These are phyloP conservation scores for Penicillium paxilli DNA, from an alignment of 495 filamentous ascomycete genomes.

Conservation along the genomic window DNA sequence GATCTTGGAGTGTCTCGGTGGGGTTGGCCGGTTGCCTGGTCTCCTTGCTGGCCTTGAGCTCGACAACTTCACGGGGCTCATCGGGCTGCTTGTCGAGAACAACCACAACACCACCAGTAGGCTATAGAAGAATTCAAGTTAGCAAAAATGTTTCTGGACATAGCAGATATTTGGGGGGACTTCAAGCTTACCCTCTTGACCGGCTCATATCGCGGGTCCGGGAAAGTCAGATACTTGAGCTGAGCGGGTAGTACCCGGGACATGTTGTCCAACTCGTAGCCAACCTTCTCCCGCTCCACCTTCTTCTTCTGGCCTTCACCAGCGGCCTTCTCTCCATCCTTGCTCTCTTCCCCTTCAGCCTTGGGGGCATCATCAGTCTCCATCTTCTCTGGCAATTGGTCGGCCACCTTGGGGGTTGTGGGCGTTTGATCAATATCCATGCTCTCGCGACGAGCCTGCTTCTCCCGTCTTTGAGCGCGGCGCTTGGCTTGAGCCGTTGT, in stretches of 20 bases:
- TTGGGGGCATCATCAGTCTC: constrained; percentile 77
- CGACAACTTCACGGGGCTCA: constrained; percentile 75
- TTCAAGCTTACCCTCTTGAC: constrained; percentile 76
- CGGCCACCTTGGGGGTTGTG: constrained; percentile 71
- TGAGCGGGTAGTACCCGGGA: constrained; percentile 89
- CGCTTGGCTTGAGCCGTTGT: constrained; percentile 97
- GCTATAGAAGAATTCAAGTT: constrained; percentile 56
- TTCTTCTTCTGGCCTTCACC: constrained; percentile 70
- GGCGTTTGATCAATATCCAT: constrained; percentile 86
- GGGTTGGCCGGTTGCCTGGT: constrained; percentile 59
- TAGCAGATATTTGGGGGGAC: background rate
- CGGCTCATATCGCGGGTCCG: constrained; percentile 81
- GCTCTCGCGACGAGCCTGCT: constrained; percentile 71
- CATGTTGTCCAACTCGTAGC: constrained; percentile 97
- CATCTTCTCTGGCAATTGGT: constrained; percentile 77
- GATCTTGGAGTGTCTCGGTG: constrained; percentile 46
- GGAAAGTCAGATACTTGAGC: constrained; percentile 92
- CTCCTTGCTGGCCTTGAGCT: constrained; percentile 83
- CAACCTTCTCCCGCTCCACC: constrained; percentile 92
- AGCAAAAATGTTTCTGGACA: constrained; percentile 27
- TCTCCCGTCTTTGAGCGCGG: constrained; percentile 73
- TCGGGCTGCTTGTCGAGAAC: constrained; percentile 81
- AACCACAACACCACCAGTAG: constrained; percentile 90
- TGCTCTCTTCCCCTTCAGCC: constrained; percentile 56
- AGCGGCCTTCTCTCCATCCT: constrained; percentile 65